Evolutionary conservation across 176 grass and related monocot genomes (phyloP).

Genomic region (Avena sativa): DNA sequence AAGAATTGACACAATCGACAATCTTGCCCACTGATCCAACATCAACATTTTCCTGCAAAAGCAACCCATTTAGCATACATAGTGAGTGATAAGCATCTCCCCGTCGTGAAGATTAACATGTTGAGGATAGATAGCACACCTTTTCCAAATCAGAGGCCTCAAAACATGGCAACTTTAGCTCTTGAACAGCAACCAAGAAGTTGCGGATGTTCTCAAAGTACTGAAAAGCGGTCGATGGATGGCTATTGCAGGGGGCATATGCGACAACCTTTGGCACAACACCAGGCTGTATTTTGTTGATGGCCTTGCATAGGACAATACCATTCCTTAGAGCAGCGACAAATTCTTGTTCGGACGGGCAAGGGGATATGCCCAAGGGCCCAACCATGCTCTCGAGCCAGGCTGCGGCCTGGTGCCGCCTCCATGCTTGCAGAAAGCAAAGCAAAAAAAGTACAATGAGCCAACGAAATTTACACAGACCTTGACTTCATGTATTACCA

Average conservation of each 20-base stretch:
- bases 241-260: constrained; percentile 61
- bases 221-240: constrained; percentile 77
- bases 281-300: constrained; percentile 80
- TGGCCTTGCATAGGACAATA: constrained; percentile 80
- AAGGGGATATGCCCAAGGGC: constrained; percentile 52
- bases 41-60: constrained; percentile 76
- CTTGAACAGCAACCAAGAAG: constrained; percentile 79
- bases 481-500: not conserved
- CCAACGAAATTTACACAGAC: not conserved
- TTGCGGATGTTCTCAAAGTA: constrained; percentile 96
- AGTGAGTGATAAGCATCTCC: not conserved
- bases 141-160: constrained; percentile 87
- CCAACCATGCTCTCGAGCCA: constrained; percentile 78
- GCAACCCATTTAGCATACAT: constrained; percentile 20
- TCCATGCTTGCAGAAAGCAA: constrained; percentile 62
- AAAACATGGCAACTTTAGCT: constrained; percentile 73
- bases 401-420: constrained; percentile 67
- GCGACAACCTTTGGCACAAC: constrained; percentile 66
- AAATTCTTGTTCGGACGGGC: constrained; percentile 74
- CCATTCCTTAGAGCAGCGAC: constrained; percentile 70
- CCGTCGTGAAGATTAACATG: not conserved
- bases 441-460: constrained; percentile 39
- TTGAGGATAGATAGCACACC: constrained; percentile 49
- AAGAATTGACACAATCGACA: constrained; percentile 74
- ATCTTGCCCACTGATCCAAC: constrained; percentile 67